These are phyloP conservation scores for Pterulicium gracile DNA, from an alignment of 1,284 basidiomycete species.

Conservation along the genomic window DNA sequence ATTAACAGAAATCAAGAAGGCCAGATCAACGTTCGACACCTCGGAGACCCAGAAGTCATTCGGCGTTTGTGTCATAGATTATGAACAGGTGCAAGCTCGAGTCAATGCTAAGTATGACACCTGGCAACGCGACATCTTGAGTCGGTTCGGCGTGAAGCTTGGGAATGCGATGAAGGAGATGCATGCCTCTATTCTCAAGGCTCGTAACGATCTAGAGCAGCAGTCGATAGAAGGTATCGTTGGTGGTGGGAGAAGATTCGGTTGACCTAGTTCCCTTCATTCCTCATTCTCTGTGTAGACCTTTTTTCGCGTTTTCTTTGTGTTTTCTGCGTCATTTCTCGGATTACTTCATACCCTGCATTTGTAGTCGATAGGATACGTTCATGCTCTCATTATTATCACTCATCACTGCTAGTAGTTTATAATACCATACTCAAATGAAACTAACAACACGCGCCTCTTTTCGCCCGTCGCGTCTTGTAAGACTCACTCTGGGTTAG, in stretches of 20 bases:
- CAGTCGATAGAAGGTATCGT: conserved; percentile 54
- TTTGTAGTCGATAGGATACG: too few species aligned
- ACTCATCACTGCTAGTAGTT: too few species aligned
- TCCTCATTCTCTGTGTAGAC: background rate
- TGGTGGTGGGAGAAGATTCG: conserved; percentile 24
- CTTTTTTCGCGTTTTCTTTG: too few species aligned
- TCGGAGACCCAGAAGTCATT: conserved; percentile 89
- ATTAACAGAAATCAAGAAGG: conserved; percentile 92
- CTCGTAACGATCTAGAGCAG: conserved; percentile 89
- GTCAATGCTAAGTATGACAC: conserved; percentile 98
- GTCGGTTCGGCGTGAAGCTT: conserved; percentile 85
- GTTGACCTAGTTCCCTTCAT: conserved; percentile 1
- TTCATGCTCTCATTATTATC: too few species aligned
- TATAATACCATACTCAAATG: too few species aligned
- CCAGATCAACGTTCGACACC: conserved; percentile 93
- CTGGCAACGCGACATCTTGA: conserved; percentile 94
- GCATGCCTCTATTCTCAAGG: conserved; percentile 86
- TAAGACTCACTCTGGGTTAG: too few species aligned
- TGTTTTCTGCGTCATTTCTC: too few species aligned
- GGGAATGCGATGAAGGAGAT: conserved; percentile 95
- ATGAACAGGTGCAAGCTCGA: conserved; percentile 93
- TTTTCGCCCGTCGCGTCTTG: too few species aligned
- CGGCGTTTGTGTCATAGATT: conserved; percentile 91
- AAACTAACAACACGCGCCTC: too few species aligned
- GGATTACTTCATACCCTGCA: too few species aligned